Evolutionary conservation across 441 rosid genomes (phyloP), one percentile per base, ranked within the genome.

Genomic region (Populus hybrid): DNA sequence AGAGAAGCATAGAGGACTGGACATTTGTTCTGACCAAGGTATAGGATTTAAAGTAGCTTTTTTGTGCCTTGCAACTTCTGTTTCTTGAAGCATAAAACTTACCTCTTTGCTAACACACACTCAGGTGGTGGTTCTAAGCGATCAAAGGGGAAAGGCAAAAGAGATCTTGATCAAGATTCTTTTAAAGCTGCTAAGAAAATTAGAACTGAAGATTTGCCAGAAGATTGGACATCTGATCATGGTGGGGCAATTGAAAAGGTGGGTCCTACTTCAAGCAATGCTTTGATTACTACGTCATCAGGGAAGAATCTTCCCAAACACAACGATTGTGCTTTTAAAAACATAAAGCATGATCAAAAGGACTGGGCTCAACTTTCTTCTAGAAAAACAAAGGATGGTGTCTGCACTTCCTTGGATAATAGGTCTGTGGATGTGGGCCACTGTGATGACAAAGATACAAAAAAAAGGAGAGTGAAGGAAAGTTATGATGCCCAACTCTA

Each of bases 11-110:
- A 91, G 87, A 81, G 83, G 78, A 50, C 78, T 12, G 32, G 92
- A 86, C 74, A 88, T 70, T 72, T 69, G 73, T 76, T 88, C 86
- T 76, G 95, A 84, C 85, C 95, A 85, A 90, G 98, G 99, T 95
- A 91, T 76, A 82, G 70, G 61, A 73, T 83, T 78, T 81, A 80
- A 73, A 79, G 42, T 35, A 63, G 57, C 77, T 79, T 74, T 84
- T 77, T 23, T 12, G 79, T 35, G 42, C 36, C 73, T 73, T 77
- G 18, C 42, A 77, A 74, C 10, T 82, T 54, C 46, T 23, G 72
- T 73, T 74, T 75, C 32, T 73, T 50, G 63, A 78, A 76, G 32
- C 40, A 64, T 65, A 66, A 83, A 73, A 84, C 73, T 78, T 77
- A 74, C 69, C 84, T 77, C 71, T 24, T 76, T 78, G 77, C 77